These are phyloP conservation scores for Teratosphaeria zuluensis DNA, from an alignment of 2,329 filamentous ascomycete genomes.

Conservation along the genomic window DNA sequence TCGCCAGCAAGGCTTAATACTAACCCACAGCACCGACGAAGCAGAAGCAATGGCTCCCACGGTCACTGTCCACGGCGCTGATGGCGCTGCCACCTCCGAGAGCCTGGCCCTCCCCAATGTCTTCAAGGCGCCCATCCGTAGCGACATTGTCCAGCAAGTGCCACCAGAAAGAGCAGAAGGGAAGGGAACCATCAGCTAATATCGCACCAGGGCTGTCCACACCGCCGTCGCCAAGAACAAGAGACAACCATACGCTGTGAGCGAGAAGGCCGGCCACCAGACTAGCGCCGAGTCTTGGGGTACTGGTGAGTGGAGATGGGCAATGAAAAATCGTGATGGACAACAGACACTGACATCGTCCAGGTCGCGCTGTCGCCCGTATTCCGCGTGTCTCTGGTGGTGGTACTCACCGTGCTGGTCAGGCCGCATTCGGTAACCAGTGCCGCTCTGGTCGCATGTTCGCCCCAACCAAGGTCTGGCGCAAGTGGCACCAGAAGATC, in stretches of 20 bases:
- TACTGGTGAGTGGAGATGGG: conserved; percentile 56
- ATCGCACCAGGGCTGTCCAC: conserved; percentile 58
- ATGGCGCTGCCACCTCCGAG: conserved; percentile 83
- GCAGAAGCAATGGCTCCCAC: conserved; percentile 48
- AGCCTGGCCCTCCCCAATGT: conserved; percentile 91
- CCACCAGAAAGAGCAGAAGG: not conserved
- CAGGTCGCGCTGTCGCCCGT: conserved; percentile 98
- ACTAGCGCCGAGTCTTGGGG: conserved; percentile 99
- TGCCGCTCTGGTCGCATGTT: conserved; percentile 99
- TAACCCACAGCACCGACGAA: not conserved
- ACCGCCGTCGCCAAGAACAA: conserved; percentile 99
- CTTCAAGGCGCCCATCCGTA: conserved; percentile 94
- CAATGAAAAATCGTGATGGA: not conserved
- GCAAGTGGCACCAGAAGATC: conserved; percentile 99
- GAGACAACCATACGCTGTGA: conserved; percentile 98
- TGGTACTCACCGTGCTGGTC: conserved; percentile 99
- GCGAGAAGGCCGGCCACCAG: conserved; percentile 99
- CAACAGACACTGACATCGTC: conserved; percentile 9
- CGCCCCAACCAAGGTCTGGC: conserved; percentile 99
- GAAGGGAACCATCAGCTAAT: conserved; percentile 14
- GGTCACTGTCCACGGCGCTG: conserved; percentile 92
- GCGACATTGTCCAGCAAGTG: conserved; percentile 93
- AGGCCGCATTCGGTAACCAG: conserved; percentile 99
- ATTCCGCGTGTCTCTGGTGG: conserved; percentile 99
- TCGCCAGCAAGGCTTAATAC: not conserved